Conservation (phyloP, 441 rosid genomes). For the Erysimum cheiri region DNA sequence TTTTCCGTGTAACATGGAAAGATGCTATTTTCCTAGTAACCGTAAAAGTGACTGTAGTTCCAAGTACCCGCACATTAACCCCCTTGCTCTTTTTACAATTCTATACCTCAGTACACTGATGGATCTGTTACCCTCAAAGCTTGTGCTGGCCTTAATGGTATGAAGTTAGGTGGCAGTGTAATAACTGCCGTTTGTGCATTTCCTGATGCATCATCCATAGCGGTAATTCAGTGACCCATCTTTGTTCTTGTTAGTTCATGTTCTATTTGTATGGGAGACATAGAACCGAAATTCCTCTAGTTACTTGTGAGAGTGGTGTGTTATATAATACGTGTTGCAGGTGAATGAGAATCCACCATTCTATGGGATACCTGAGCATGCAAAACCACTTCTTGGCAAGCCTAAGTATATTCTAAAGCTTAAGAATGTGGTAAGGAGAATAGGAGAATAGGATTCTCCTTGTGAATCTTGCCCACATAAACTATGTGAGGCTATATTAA, state of each 20-base stretch:
- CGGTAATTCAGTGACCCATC: constrained; percentile 52
- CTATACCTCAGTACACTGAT: constrained; percentile 68
- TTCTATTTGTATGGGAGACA: constrained; percentile 27
- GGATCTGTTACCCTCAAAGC: constrained; percentile 75
- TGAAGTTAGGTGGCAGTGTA: constrained; percentile 89
- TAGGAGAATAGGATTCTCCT: not conserved
- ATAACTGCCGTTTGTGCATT: constrained; percentile 77
- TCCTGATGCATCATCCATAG: constrained; percentile 48
- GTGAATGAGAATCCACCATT: constrained; percentile 56
- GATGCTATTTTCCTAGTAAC: constrained; percentile 3
- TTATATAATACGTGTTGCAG: constrained; percentile 46
- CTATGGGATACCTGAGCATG: constrained; percentile 72
- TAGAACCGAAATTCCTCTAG: constrained; percentile 18
- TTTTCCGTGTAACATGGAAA: constrained; percentile 23
- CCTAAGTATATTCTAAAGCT: constrained; percentile 81
- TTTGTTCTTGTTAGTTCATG: constrained; percentile 18
- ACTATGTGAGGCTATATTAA: constrained; percentile 1
- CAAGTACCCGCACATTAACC: constrained; percentile 1
- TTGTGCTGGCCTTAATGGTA: constrained; percentile 88
- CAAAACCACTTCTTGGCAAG: constrained; percentile 79
- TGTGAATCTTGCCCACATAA: constrained; percentile 13
- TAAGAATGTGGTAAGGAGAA: constrained; percentile 73
- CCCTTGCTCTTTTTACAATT: not conserved
- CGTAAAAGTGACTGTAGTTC: constrained; percentile 20
- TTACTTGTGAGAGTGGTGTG: constrained; percentile 44